Evolutionary conservation across 2,329 filamentous ascomycete genomes (phyloP).

Genomic region (Calonectria multiphialidica): DNA sequence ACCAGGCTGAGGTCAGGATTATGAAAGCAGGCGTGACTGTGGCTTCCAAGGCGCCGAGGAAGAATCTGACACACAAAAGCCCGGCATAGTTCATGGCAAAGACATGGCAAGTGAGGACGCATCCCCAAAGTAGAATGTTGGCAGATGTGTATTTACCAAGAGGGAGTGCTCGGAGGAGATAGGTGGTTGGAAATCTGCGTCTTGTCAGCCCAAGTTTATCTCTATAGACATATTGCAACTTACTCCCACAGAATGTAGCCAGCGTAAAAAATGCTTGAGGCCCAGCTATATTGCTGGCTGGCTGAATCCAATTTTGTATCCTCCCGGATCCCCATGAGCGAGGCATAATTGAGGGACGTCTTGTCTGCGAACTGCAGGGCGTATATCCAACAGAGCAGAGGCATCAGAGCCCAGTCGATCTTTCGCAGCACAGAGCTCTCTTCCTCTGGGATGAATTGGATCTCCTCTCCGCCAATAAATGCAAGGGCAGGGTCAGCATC

Average conservation of each 20-base stretch:
- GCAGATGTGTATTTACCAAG: conserved; percentile 50
- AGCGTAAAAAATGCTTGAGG: conserved; percentile 28
- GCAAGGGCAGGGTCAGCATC: conserved; percentile 13
- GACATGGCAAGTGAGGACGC: conserved; percentile 40
- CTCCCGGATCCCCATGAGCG: conserved; percentile 50
- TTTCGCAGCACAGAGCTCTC: conserved; percentile 41
- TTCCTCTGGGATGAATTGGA: conserved; percentile 31
- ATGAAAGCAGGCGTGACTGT: conserved; percentile 42
- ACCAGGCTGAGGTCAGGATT: conserved; percentile 42
- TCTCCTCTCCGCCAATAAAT: conserved; percentile 14
- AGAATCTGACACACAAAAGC: conserved; percentile 34
- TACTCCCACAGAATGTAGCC: conserved; percentile 28
- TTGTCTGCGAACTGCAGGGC: conserved; percentile 48
- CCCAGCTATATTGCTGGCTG: conserved; percentile 27
- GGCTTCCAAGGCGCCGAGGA: conserved; percentile 42
- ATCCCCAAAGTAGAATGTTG: conserved; percentile 56
- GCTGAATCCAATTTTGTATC: conserved; percentile 31
- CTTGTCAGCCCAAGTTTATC: too few relatives aligned
- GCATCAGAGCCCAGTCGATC: conserved; percentile 47
- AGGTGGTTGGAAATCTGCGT: conserved; percentile 45
- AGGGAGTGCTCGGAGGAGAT: conserved; percentile 47
- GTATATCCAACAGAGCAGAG: conserved; percentile 47
- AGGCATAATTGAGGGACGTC: conserved; percentile 48
- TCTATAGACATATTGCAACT: neutral
- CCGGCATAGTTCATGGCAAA: conserved; percentile 37